Base-by-base conservation (phyloP, 2,329 filamentous ascomycete genomes). In the Phoma herbarum region DNA sequence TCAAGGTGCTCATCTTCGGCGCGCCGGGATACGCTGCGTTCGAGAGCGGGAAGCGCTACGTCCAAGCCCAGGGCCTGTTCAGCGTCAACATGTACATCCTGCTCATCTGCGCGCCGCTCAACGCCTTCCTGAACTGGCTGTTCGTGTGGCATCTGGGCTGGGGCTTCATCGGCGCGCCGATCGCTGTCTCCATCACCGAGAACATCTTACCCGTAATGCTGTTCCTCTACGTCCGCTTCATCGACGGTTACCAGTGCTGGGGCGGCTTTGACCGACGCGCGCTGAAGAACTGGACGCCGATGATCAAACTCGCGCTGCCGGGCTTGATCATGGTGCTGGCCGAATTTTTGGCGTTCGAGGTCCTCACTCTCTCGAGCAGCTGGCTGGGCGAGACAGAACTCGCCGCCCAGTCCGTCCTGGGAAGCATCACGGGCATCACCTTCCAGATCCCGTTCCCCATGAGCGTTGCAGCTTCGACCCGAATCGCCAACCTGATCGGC, bases 381-480 rank as follows among this genome's bases (percentile, higher is more conserved):
- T 91, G 90, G 67, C 88, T 97, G 57, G 91, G 90, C 16, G 87
- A 91, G 1, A 88, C 88, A 18, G 87, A 90, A 61, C 85, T 98
- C 1, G 94, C 94, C 0, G 93, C 95, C 0, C 93, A 99, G 77
- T 93, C 90, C 31, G 88, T 97, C 14, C 81, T 98, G 2, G 86
- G 89, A 22, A 95, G 90, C 0, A 82, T 97, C 44, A 88, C 89
- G 0, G 87, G 88, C 10, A 86, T 96, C 23, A 92, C 91, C 0
- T 98, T 93, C 80, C 92, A 97, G 76, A 88, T 98, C 47, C 93
- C 94, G 0, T 98, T 98, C 79, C 91, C 94, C 0, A 86, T 97
- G 60, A 91, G 90, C 29, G 94, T 98, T 57, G 93, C 94, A 2
- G 88, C 90, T 0, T 94, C 90, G 12, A 98, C 94, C 0, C 88